These are phyloP conservation scores for Mycena belliarum DNA, from an alignment of 768 basidiomycete species.

Conservation along the genomic window DNA sequence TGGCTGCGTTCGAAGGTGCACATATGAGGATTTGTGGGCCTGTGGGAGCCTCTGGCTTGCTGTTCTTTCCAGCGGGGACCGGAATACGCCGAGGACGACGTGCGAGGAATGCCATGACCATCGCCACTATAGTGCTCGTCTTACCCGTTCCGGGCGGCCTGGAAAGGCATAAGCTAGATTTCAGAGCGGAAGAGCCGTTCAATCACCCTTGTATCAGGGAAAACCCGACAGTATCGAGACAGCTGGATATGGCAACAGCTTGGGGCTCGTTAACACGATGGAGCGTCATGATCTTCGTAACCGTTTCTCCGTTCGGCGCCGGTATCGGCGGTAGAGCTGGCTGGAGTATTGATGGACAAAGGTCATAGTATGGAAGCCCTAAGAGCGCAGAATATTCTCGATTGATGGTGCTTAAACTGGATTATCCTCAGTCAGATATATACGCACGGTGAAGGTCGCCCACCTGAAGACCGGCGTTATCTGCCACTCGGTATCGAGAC, in stretches of 20 bases:
- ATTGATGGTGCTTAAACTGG: conserved; percentile 85
- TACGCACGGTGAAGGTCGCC: conserved; percentile 20
- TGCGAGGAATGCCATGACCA: conserved; percentile 83
- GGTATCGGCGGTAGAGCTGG: conserved; percentile 58
- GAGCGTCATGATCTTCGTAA: conserved; percentile 65
- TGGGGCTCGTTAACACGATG: conserved; percentile 92
- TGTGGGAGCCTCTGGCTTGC: conserved; percentile 45
- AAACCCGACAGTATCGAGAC: conserved; percentile 75
- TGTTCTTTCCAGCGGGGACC: conserved; percentile 30
- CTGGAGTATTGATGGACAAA: conserved; percentile 66
- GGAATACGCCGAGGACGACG: conserved; percentile 55
- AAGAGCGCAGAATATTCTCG: conserved; percentile 90
- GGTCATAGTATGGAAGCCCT: conserved; percentile 81
- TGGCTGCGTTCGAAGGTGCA: conserved; percentile 97
- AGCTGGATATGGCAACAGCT: conserved; percentile 81
- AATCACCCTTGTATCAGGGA: conserved; percentile 91
- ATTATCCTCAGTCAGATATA: conserved; percentile 4
- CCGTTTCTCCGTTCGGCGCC: conserved; percentile 46
- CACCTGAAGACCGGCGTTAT: conserved; percentile 85
- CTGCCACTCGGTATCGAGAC: conserved; percentile 67
- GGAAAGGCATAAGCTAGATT: not conserved
- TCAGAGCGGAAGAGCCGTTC: not conserved
- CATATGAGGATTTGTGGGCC: conserved; percentile 81
- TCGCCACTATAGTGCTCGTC: conserved; percentile 94
- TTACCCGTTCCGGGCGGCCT: conserved; percentile 99